Base-by-base conservation (phyloP, 2,329 filamentous ascomycete genomes). In the Diaporthe humulicola region DNA sequence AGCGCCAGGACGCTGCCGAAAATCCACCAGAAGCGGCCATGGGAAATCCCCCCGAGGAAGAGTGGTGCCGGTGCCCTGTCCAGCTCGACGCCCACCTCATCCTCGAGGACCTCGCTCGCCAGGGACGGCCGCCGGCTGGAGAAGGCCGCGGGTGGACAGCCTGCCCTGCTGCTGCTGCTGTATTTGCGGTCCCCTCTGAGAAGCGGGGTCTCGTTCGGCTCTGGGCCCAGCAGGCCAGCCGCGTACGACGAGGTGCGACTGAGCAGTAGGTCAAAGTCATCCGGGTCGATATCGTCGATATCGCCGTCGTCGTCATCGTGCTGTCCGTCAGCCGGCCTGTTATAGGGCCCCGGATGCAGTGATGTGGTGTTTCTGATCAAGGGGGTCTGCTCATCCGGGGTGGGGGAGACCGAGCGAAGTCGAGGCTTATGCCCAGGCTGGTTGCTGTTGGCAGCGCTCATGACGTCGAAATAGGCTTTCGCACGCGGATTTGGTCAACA, bases 1-100 rank as follows among this genome's bases (percentile, higher is more conserved):
- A 87, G 86, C n/a, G 88, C 80, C 76, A 93, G 83, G 61, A 93
- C 86, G 69, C 89, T 88, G 8, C 84, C 78, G 80, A 93, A 94
- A 73, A 93, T 89, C 75, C 90, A 80, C 88, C 90, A 91, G 84
- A 94, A 94, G 40, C 87, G 86, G 10, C 84, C 81, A 42, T 81
- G 82, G 12, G 88, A 85, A 52, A 87, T 85, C 76, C 85, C 85
- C 76, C 87, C 85, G n/a, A 89, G 83, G 78, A 82, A 89, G 79
- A 52, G 54, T 38, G 50, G 38, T n/a, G n/a, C n/a, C 22, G 48
- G 48, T 52, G 48, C 45, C 19, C 54, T 30, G n/a, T 61, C 60
- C 56, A 52, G 54, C 50, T 56, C 73, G n/a, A 40, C 36, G 25
- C 56, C 42, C 48, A 42, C 56, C 5, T 67, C 57, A 45, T 73